These are phyloP conservation scores for Tetrahymena elliotti DNA, from an alignment of 73 alveolate genomes.

Conservation along the genomic window DNA sequence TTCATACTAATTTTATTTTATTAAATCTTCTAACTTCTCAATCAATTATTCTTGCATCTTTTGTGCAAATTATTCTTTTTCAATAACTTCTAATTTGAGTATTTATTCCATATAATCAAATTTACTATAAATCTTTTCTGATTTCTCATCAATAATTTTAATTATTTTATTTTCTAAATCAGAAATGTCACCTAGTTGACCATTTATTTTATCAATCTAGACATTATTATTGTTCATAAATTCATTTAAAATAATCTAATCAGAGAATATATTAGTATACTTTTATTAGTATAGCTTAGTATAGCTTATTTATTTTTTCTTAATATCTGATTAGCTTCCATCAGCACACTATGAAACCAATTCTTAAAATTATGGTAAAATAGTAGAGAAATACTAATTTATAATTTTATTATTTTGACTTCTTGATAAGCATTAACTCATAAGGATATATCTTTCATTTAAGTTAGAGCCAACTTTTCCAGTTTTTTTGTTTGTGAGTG, in stretches of 20 bases:
- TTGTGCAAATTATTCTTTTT: not conserved
- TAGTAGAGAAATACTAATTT: not conserved
- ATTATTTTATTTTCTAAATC: not conserved
- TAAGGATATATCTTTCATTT: not conserved
- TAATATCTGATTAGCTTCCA: not conserved
- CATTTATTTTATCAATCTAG: not conserved
- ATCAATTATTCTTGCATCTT: not conserved
- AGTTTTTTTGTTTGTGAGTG: not conserved
- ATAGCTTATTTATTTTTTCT: not conserved
- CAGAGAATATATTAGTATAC: not conserved
- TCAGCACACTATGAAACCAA: not conserved
- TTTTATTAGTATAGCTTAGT: not conserved
- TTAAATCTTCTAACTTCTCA: not conserved
- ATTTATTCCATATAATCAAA: not conserved
- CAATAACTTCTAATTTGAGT: not conserved
- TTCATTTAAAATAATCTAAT: not conserved
- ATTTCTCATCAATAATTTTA: not conserved
- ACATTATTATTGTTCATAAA: not conserved
- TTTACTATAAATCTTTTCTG: not conserved
- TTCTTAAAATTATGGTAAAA: not conserved
- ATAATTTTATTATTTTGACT: not conserved
- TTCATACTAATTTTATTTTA: not conserved
- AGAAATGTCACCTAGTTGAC: not conserved
- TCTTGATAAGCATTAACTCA: not conserved
- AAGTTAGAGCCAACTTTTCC: not conserved